Evolutionary conservation across 345 rosid genomes (phyloP).

Genomic region (Raphanus sativus): DNA sequence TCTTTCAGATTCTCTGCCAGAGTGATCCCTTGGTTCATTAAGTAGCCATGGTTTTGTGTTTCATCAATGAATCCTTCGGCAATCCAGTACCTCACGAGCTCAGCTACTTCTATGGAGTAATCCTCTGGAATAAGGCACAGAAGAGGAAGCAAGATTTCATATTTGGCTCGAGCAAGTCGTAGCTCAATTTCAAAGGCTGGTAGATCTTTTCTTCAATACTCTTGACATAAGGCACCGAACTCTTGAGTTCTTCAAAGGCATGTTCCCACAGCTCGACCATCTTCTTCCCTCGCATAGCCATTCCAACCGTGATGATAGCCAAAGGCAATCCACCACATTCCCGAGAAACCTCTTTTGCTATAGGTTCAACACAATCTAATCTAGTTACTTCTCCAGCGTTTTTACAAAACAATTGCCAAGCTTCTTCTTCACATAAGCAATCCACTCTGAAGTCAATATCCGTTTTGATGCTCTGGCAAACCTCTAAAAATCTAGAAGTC

Average conservation of each 20-base stretch:
- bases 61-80: slow-evolving; percentile 47
- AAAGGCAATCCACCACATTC: slow-evolving; percentile 56
- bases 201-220: slow-evolving; percentile 45
- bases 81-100: slow-evolving; percentile 46
- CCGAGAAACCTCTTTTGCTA: slow-evolving; percentile 34
- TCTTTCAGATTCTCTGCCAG: slow-evolving; percentile 50
- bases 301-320: slow-evolving; percentile 48
- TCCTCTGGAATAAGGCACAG: slow-evolving; percentile 52
- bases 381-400: slow-evolving; percentile 33
- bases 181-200: slow-evolving; percentile 45
- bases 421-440: slow-evolving; percentile 32
- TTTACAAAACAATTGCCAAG: slow-evolving; percentile 42
- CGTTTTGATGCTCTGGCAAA: slow-evolving; percentile 34
- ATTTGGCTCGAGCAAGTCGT: slow-evolving; percentile 31
- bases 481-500: slow-evolving; percentile 38
- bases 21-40: slow-evolving; percentile 39
- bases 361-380: slow-evolving; percentile 33
- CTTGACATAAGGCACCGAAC: slow-evolving; percentile 36
- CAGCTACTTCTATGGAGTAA: slow-evolving; percentile 39
- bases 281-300: slow-evolving; percentile 45
- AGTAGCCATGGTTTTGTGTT: slow-evolving; percentile 26
- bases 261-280: slow-evolving; percentile 41
- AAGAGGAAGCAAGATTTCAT: slow-evolving; percentile 48
- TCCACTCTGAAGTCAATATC: slow-evolving; percentile 28
- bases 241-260: slow-evolving; percentile 41